Conservation (phyloP, 495 filamentous ascomycete genomes). For the Aspergillus steynii region DNA sequence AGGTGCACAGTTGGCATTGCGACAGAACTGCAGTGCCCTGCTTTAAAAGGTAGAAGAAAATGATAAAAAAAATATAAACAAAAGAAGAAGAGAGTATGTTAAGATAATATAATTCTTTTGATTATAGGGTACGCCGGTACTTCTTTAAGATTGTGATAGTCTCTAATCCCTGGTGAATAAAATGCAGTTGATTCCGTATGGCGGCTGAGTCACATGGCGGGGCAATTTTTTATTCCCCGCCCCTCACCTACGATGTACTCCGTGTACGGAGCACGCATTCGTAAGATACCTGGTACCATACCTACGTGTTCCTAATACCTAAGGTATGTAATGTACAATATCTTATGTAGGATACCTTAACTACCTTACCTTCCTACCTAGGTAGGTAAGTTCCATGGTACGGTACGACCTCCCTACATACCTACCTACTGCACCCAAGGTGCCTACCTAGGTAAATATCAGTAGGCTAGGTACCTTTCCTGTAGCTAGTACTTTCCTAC, state of each 20-base stretch:
- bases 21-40: background rate
- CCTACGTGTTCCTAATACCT: too few relatives aligned
- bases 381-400: background rate
- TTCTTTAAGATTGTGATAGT: background rate
- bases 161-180: background rate
- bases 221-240: background rate
- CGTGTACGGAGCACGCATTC: too few relatives aligned
- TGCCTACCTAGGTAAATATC: background rate
- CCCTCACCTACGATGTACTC: background rate
- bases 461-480: background rate
- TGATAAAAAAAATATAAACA: background rate
- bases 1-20: conserved; percentile 88
- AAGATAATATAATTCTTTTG: background rate
- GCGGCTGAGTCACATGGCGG: background rate
- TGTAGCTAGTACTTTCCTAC: too few relatives aligned
- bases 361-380: background rate
- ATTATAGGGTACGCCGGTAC: background rate
- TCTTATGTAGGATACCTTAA: too few relatives aligned
- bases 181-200: background rate
- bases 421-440: background rate
- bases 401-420: background rate
- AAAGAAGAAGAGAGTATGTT: background rate
- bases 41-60: background rate
- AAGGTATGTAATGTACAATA: too few relatives aligned
- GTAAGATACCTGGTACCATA: too few relatives aligned